Percentiles rank a stretch among this genome's conserved stretches.
These are phyloP conservation scores for Pseudoperonospora humuli DNA, from an alignment of 352 stramenopile species.

Conservation along the genomic window DNA sequence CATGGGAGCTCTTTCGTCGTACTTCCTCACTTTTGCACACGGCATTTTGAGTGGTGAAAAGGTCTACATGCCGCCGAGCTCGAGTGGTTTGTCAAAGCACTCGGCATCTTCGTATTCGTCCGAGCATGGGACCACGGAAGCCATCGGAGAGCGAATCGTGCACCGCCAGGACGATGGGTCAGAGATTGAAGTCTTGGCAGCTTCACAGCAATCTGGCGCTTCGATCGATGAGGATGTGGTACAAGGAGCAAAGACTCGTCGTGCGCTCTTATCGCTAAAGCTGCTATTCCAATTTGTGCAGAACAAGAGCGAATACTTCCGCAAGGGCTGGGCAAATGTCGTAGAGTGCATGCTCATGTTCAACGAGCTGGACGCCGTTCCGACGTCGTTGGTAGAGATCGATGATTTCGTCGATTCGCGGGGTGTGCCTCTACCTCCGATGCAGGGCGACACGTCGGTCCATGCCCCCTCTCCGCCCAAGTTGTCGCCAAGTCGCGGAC, in stretches of 20 bases:
- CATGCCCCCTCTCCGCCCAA: slow-evolving; percentile 28
- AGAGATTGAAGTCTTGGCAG: slow-evolving; percentile 34
- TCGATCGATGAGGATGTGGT: slow-evolving; percentile 45
- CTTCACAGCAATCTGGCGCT: slow-evolving; percentile 7
- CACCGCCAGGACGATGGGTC: slow-evolving; percentile 25
- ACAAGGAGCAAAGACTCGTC: slow-evolving; percentile 65
- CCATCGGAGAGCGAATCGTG: slow-evolving; percentile 24
- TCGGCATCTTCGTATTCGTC: slow-evolving; percentile 7
- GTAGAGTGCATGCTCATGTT: slow-evolving; percentile 85
- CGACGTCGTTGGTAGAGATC: slow-evolving; percentile 82
- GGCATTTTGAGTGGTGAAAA: slow-evolving; percentile 79
- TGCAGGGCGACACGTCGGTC: slow-evolving; percentile 30
- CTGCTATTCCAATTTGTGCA: slow-evolving; percentile 82
- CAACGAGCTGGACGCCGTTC: slow-evolving; percentile 80
- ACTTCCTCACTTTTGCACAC: slow-evolving; percentile 82
- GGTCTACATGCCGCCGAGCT: slow-evolving; percentile 59
- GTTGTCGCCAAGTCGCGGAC: slow-evolving; percentile 18
- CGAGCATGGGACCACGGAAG: slow-evolving; percentile 8
- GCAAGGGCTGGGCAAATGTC: slow-evolving; percentile 73
- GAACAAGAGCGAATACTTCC: slow-evolving; percentile 68
- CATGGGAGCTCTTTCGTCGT: slow-evolving; percentile 69
- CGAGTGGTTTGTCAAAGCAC: slow-evolving; percentile 24
- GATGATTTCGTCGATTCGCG: slow-evolving; percentile 84
- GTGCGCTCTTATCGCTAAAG: slow-evolving; percentile 67
- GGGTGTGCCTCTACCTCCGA: slow-evolving; percentile 69